Evolutionary conservation across 768 basidiomycete genomes (phyloP).

Genomic region (Piloderma croceum): DNA sequence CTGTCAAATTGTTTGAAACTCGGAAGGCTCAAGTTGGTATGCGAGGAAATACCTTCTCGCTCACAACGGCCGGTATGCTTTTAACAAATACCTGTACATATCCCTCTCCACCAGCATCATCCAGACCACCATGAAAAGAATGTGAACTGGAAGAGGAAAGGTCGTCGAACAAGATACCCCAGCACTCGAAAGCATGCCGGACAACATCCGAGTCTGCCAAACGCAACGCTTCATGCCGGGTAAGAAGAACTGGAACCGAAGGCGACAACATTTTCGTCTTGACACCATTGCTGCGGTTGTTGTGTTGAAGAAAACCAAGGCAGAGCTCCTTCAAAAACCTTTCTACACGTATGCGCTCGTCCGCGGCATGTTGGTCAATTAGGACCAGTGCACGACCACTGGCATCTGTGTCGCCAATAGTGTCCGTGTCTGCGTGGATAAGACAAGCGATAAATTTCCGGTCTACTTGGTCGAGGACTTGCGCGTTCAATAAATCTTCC

Average conservation of each 20-base stretch:
- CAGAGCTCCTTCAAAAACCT: conserved; percentile 71
- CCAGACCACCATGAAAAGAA: too few species aligned
- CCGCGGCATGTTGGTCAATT: conserved; percentile 98
- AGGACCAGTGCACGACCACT: conserved; percentile 50
- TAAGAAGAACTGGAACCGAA: conserved; percentile 57
- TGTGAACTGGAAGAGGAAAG: too few species aligned
- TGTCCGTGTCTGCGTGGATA: conserved; percentile 27
- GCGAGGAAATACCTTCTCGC: conserved; percentile 50
- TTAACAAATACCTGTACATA: conserved; percentile 65
- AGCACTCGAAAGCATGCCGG: conserved; percentile 48
- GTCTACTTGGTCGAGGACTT: conserved; percentile 81
- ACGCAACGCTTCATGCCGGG: conserved; percentile 53
- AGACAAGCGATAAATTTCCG: conserved; percentile 84
- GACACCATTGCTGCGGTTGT: conserved; percentile 29
- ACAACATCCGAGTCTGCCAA: conserved; percentile 39
- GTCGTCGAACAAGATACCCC: conserved; percentile 62
- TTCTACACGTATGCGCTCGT: conserved; percentile 92
- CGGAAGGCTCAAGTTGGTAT: conserved; percentile 13
- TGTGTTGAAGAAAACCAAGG: conserved; percentile 51
- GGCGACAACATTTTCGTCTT: conserved; percentile 43
- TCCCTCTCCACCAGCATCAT: too few species aligned
- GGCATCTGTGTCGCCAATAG: conserved; percentile 9
- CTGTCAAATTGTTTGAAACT: too few species aligned
- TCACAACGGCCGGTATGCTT: conserved; percentile 63
- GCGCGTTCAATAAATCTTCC: conserved; percentile 49